These are phyloP conservation scores for Inga laurina DNA, from an alignment of 306 rosid genomes.

Conservation along the genomic window DNA sequence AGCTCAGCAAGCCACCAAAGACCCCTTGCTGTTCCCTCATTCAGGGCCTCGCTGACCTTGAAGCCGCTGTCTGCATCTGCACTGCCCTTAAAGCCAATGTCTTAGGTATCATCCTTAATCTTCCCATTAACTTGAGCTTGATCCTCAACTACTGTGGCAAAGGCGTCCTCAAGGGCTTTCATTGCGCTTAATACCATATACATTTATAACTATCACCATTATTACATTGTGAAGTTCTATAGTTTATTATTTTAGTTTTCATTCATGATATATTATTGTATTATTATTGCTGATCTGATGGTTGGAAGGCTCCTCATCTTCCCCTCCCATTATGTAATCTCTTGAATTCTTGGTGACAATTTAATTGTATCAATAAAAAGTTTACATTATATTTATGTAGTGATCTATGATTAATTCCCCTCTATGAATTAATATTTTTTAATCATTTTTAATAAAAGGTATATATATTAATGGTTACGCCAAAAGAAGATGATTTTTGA, in stretches of 20 bases:
- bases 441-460: background rate
- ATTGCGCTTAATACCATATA: constrained; percentile 46
- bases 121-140: constrained; percentile 66
- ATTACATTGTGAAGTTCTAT: background rate
- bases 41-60: constrained; percentile 66
- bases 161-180: constrained; percentile 51
- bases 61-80: constrained; percentile 91
- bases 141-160: constrained; percentile 70
- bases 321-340: background rate
- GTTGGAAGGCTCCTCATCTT: constrained; percentile 34
- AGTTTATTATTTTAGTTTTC: background rate
- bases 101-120: constrained; percentile 61
- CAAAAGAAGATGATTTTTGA: background rate
- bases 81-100: constrained; percentile 71
- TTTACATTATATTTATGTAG: background rate
- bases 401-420: background rate
- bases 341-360: constrained; percentile 5
- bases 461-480: background rate
- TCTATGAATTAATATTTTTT: background rate
- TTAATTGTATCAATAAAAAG: constrained; percentile 17
- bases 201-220: background rate
- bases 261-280: background rate
- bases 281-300: background rate
- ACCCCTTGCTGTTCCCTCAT: constrained; percentile 68
- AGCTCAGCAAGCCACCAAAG: constrained; percentile 67